Conservation (phyloP, 1,284 basidiomycete genomes). For the Porodaedalea pini region DNA sequence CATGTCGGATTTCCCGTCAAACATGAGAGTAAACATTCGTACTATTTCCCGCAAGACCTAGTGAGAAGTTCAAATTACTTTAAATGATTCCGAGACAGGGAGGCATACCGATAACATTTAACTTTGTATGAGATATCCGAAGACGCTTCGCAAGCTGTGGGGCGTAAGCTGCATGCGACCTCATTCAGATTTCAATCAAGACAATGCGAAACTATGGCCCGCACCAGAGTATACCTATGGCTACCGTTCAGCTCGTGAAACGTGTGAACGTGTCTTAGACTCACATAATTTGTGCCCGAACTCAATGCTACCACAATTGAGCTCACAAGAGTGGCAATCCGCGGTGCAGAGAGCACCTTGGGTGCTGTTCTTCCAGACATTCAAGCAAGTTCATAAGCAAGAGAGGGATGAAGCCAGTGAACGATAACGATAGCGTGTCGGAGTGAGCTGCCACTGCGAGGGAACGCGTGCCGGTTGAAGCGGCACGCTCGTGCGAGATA, state of each 20-base stretch:
- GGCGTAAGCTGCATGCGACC: constrained; percentile 58
- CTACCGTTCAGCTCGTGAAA: constrained; percentile 1
- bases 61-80: background rate
- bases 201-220: constrained; percentile 15
- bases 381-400: background rate
- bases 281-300: constrained; percentile 72
- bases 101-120: constrained; percentile 62
- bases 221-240: constrained; percentile 48
- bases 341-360: constrained; percentile 37
- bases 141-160: constrained; percentile 73
- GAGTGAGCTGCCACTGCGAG: too few species aligned
- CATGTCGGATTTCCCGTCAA: constrained; percentile 1
- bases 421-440: too few species aligned
- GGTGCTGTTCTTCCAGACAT: constrained; percentile 23
- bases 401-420: too few species aligned
- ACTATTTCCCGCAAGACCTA: constrained; percentile 58
- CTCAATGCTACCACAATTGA: constrained; percentile 55
- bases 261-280: constrained; percentile 20
- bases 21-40: constrained; percentile 23
- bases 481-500: background rate
- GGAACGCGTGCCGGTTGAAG: background rate
- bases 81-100: background rate
- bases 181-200: constrained; percentile 10
- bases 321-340: constrained; percentile 47
- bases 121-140: constrained; percentile 67